Evolutionary conservation across 768 basidiomycete genomes (phyloP).

Genomic region (Russula abietina): DNA sequence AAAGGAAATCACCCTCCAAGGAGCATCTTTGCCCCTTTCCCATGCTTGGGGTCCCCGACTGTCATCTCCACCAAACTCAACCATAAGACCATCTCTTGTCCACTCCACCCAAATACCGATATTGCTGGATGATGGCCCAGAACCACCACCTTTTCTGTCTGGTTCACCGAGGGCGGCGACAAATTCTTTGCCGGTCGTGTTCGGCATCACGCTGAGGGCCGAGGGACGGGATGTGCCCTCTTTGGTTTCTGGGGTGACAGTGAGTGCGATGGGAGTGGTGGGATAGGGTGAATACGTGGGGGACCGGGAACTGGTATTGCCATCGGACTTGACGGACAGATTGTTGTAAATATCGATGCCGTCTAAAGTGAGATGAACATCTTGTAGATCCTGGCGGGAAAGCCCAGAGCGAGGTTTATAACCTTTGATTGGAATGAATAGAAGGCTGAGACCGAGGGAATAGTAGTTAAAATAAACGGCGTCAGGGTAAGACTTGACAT

Average conservation of each 20-base stretch:
- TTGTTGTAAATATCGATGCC: constrained; percentile 82
- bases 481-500: constrained; percentile 77
- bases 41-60: constrained; percentile 78
- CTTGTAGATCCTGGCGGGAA: constrained; percentile 41
- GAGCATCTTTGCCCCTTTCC: constrained; percentile 78
- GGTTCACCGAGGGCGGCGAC: constrained; percentile 78
- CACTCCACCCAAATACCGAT: constrained; percentile 95
- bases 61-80: constrained; percentile 77
- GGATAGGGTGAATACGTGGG: constrained; percentile 55
- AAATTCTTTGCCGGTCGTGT: constrained; percentile 71
- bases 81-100: constrained; percentile 74
- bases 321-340: constrained; percentile 30
- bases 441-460: constrained; percentile 71
- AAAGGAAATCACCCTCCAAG: constrained; percentile 70
- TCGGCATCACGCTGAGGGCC: constrained; percentile 39
- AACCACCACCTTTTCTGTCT: constrained; percentile 83
- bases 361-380: constrained; percentile 52
- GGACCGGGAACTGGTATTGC: constrained; percentile 35
- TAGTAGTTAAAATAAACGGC: constrained; percentile 84
- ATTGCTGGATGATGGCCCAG: constrained; percentile 75
- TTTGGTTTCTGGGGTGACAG: constrained; percentile 30
- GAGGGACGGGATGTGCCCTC: constrained; percentile 34
- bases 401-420: constrained; percentile 52
- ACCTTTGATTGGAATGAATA: constrained; percentile 60
- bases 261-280: constrained; percentile 45